Evolutionary conservation across 2,329 filamentous ascomycete genomes (phyloP), one percentile per base, ranked within the genome.

Genomic region (Ceratocystis albifundus): DNA sequence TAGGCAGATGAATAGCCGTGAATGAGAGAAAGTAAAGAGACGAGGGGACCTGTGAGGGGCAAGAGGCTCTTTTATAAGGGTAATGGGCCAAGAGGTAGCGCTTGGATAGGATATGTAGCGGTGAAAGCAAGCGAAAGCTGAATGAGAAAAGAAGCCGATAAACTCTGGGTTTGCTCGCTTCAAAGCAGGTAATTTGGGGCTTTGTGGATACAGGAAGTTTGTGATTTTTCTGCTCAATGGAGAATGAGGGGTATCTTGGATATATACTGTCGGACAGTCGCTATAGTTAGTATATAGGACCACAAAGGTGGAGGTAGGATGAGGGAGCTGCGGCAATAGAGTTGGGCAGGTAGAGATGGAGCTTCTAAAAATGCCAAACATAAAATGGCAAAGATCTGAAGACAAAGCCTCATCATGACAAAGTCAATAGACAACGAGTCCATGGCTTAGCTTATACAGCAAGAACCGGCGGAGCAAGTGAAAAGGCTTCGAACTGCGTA

Each of bases 241-340:
- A 59, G 55, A 36, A 59, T 17, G 28, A n/a, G n/a, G 17, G 30
- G 32, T n/a, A 30, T 59, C 17, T 59, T 41, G 36, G 53, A 8
- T 59, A 59, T 59, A 59, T 30, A 59, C 28, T 59, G 55, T 30
- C 28, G 4, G 25, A 59, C 55, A 10, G 55, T 36, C 15, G 12
- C 28, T 59, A 20, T 59, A 59, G 55, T 59, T 59, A 59, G 55
- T 59, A 59, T 15, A 36, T 59, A 28, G 55, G 28, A 59, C 55
- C 55, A n/a, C 55, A 36, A 30, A 32, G 55, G 30, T 36, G 55
- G 28, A 59, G 55, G 17, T n/a, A 59, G 30, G 28, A 59, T 36
- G 36, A 17, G 30, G 55, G 28, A 59, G 55, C 17, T n/a, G 28
- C 12, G 32, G 15, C 12, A 32, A 50, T 28, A 20, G 50, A 57